Evolutionary conservation across 2,329 filamentous ascomycete species (phyloP).

Genomic region (Zymoseptoria passerinii): DNA sequence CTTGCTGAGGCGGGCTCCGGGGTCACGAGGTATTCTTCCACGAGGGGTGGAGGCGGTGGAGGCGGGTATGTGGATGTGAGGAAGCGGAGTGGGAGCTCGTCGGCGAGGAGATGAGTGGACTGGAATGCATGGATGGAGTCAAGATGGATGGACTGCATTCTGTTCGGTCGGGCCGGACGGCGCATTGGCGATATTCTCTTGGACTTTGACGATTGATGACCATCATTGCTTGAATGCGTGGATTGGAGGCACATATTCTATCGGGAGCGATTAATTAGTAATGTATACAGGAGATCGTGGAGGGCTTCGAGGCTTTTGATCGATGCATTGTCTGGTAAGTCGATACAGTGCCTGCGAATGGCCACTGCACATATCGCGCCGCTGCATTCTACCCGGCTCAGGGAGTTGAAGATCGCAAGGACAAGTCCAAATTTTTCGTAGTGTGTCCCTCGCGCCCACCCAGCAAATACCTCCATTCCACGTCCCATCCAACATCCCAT

Average conservation of each 20-base stretch:
- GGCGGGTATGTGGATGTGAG: neutral
- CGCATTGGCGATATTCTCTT: neutral
- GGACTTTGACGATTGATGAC: neutral
- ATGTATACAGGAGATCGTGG: neutral
- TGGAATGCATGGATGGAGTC: neutral
- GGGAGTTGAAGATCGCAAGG: no score
- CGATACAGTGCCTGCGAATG: no score
- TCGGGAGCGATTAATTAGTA: neutral
- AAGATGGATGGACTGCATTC: neutral
- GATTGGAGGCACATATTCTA: neutral
- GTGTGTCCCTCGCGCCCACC: no score
- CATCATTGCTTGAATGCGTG: neutral
- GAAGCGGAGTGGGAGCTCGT: neutral
- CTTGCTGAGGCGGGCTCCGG: neutral
- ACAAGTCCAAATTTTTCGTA: no score
- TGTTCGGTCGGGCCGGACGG: neutral
- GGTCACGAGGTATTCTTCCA: neutral
- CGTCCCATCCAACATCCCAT: no score
- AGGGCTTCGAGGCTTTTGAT: neutral
- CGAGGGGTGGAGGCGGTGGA: neutral
- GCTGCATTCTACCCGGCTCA: no score
- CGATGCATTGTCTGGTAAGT: neutral
- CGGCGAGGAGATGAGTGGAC: neutral
- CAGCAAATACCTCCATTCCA: no score
- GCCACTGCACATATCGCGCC: no score